phyloP scores from a whole-genome alignment of 352 stramenopile genomes.

The Thraustochytrium striatum region DNA sequence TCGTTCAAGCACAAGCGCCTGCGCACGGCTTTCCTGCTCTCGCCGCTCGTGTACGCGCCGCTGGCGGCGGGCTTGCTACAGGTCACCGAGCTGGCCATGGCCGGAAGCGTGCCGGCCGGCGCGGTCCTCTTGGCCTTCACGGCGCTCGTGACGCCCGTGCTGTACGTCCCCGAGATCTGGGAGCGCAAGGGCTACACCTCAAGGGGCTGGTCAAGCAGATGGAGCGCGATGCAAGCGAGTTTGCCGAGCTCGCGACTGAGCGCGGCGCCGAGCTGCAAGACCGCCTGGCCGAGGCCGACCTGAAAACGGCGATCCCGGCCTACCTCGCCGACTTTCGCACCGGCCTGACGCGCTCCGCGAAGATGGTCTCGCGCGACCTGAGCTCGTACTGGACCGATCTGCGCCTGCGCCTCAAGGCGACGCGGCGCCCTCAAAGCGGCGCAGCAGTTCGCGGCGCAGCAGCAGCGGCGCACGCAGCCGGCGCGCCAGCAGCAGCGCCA shows the following conservation, averaged over 20 bases:
- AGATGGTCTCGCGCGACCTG: not conserved
- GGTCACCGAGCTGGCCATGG: not conserved
- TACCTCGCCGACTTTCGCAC: not conserved
- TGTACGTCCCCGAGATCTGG: slow-evolving; percentile 33
- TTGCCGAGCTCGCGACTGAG: not conserved
- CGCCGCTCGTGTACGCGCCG: slow-evolving; percentile 12
- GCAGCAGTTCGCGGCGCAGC: not conserved
- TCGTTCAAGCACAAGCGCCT: slow-evolving; percentile 31
- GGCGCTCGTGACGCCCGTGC: slow-evolving; percentile 7
- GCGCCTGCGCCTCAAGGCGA: not conserved
- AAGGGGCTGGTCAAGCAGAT: not conserved
- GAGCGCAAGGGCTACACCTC: not conserved
- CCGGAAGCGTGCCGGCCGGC: not conserved
- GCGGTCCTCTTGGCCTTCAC: not conserved
- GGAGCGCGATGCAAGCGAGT: not conserved
- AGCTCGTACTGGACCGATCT: not conserved
- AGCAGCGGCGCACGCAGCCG: not conserved
- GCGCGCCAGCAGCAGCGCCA: not conserved
- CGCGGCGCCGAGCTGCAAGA: not conserved
- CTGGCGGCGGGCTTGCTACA: not conserved
- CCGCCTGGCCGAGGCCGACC: not conserved
- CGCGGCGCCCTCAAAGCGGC: too few relatives aligned
- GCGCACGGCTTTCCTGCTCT: slow-evolving; percentile 9
- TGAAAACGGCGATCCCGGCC: not conserved
- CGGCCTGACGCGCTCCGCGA: not conserved